Base-by-base conservation (phyloP, 2,329 filamentous ascomycete genomes). In the Paraphoma chrysanthemicola region DNA sequence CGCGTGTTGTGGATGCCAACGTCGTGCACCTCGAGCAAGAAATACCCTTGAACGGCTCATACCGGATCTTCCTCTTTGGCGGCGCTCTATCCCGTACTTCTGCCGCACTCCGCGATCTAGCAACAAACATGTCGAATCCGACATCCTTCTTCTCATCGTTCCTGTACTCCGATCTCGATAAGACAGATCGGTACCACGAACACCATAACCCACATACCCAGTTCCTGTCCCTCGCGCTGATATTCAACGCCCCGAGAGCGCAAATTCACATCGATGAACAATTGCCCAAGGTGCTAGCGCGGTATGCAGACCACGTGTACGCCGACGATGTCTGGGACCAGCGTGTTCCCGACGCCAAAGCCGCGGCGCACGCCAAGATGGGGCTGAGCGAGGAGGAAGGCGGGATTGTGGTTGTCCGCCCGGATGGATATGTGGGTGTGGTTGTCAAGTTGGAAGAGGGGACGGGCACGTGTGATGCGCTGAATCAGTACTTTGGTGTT, bases 21-120 rank as follows among this genome's bases (percentile, higher is more conserved):
- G 88, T 92, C 5, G 92, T 96, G 1, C 91, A 96, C 68, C 83
- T 97, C 9, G 93, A 97, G 78, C 93, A 97, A 77, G 91, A 96
- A 71, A 85, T 97, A 31, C 93, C 93, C 0, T 82, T 93, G 56
- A 97, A 97, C 76, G 93, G 93, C 43, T 89, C 92, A 1, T 97
- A 93, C 83, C 86, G 93, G 53, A 83, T 97, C 58, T 96, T 93
- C 74, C 77, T 97, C 60, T 96, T 96, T 74, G 92, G 86, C n/a
- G 93, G 93, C 54, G 82, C 83, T 42, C 87, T 87, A 8, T 71
- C 79, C 7, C 65, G 60, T 12, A 81, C 82, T 45, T 89, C 87
- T 11, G 81, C 82, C 46, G 91, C 93, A 0, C 80, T 97, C 18
- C 72, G 80, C 16, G 91, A 96, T 71, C 85, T 97, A 46, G 87